Evolutionary conservation across 768 basidiomycete species (phyloP).

Genomic region (Leucocoprinus birnbaumii): DNA sequence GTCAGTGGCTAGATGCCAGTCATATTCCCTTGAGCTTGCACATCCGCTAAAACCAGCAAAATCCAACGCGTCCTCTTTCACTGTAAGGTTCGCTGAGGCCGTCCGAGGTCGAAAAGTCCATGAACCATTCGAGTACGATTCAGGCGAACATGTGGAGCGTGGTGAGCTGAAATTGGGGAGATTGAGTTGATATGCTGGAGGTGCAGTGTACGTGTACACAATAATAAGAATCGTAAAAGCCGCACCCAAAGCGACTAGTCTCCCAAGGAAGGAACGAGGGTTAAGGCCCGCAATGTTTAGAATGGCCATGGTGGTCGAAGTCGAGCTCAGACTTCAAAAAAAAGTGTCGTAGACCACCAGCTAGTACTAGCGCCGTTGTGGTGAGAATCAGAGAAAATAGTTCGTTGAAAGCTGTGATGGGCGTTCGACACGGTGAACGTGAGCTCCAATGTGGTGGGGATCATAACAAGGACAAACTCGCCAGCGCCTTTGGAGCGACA

Average conservation of each 20-base stretch:
- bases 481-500: too few species aligned
- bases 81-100: slow-evolving; percentile 26
- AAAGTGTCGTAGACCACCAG: too few species aligned
- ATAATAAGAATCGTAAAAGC: slow-evolving; percentile 20
- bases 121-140: slow-evolving; percentile 28
- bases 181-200: slow-evolving; percentile 4
- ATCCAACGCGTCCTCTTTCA: slow-evolving; percentile 39
- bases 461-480: slow-evolving; percentile 1
- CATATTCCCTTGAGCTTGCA: slow-evolving; percentile 57
- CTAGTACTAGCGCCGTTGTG: too few species aligned
- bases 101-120: slow-evolving; percentile 42
- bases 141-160: slow-evolving; percentile 24
- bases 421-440: too few species aligned
- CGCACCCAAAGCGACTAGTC: slow-evolving; percentile 15
- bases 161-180: neutral
- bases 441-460: neutral
- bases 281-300: slow-evolving; percentile 17
- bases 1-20: slow-evolving; percentile 63
- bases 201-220: slow-evolving; percentile 21
- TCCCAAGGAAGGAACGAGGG: slow-evolving; percentile 19
- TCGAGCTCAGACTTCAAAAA: neutral
- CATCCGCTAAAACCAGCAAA: slow-evolving; percentile 63
- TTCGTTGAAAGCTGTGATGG: too few species aligned
- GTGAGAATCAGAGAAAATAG: too few species aligned
- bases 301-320: slow-evolving; percentile 5